phyloP scores from a whole-genome alignment of 2,329 filamentous ascomycete species.

The Phialophora verrucosa region DNA sequence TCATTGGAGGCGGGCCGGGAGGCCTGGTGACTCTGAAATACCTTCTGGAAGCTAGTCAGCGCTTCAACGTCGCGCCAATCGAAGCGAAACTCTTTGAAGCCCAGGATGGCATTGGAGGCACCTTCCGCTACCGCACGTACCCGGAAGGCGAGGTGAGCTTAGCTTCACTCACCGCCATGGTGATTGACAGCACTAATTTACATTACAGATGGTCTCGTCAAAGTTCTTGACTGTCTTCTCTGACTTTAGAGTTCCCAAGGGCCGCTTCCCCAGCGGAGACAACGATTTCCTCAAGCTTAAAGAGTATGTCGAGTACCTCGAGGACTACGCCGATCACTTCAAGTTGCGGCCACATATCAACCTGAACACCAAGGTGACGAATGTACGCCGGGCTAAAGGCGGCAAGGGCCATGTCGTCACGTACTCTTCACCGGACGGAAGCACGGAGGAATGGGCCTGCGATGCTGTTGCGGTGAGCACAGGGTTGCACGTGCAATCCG shows the following conservation, averaged over 20 bases:
- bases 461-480: slow-evolving; percentile 21
- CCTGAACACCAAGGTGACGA: slow-evolving; percentile 17
- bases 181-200: slow-evolving; percentile 1
- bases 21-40: slow-evolving; percentile 24
- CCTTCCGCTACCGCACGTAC: slow-evolving; percentile 20
- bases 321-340: slow-evolving; percentile 19
- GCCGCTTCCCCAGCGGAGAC: slow-evolving; percentile 8
- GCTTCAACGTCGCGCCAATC: slow-evolving; percentile 10
- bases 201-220: slow-evolving; percentile 20
- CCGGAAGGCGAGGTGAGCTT: slow-evolving; percentile 18
- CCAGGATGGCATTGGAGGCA: slow-evolving; percentile 24
- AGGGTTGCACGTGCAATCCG: slow-evolving; percentile 12
- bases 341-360: slow-evolving; percentile 21
- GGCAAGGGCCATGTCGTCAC: slow-evolving; percentile 15
- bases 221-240: slow-evolving; percentile 21
- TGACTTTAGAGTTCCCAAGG: slow-evolving; percentile 16
- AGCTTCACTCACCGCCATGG: neutral
- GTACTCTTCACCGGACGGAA: neutral
- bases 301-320: slow-evolving; percentile 19
- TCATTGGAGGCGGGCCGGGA: slow-evolving; percentile 23
- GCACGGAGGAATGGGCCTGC: slow-evolving; percentile 16
- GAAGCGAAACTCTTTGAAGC: slow-evolving; percentile 19
- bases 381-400: slow-evolving; percentile 16
- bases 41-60: slow-evolving; percentile 16
- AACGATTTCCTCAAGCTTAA: slow-evolving; percentile 16